A percentile compares a stretch with the other conserved stretches of the same genome.
Evolutionary conservation across 768 basidiomycete genomes (phyloP).

Genomic region (Podaxis pistillaris): DNA sequence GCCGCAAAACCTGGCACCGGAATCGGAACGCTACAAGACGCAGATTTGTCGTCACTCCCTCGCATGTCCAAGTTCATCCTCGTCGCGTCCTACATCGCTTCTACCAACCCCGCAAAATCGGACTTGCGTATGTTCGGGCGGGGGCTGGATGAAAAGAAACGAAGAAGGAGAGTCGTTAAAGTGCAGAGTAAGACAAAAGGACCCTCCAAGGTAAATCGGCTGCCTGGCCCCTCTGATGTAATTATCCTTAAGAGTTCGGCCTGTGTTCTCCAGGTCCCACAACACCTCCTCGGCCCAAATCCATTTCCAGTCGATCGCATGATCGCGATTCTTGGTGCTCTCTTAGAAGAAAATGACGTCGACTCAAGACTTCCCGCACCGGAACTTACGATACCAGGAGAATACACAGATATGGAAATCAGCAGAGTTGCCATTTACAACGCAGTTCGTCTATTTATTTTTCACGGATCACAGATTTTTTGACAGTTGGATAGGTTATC

Average conservation of each 20-base stretch:
- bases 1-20: constrained; percentile 1
- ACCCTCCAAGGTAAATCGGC: constrained; percentile 40
- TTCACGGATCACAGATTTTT: constrained; percentile 1
- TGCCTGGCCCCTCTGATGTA: too few relatives aligned
- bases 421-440: constrained; percentile 57
- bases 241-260: too few relatives aligned
- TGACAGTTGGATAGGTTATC: constrained; percentile 45
- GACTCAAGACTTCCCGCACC: constrained; percentile 44
- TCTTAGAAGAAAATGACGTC: constrained; percentile 71
- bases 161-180: constrained; percentile 44
- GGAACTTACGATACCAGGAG: constrained; percentile 58
- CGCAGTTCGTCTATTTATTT: constrained; percentile 42
- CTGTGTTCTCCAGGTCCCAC: constrained; percentile 52
- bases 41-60: constrained; percentile 42
- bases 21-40: background rate
- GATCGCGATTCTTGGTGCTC: constrained; percentile 72
- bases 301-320: constrained; percentile 80
- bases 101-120: constrained; percentile 78
- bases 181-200: constrained; percentile 37
- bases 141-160: constrained; percentile 62
- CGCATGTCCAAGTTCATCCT: constrained; percentile 75
- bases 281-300: constrained; percentile 75
- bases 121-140: constrained; percentile 85
- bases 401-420: constrained; percentile 75
- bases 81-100: constrained; percentile 76